A percentile compares a stretch with the other conserved stretches of the same genome.
These are phyloP conservation scores for Daldinia eschscholtzii DNA, from an alignment of 2,329 filamentous ascomycete species.

Conservation along the genomic window DNA sequence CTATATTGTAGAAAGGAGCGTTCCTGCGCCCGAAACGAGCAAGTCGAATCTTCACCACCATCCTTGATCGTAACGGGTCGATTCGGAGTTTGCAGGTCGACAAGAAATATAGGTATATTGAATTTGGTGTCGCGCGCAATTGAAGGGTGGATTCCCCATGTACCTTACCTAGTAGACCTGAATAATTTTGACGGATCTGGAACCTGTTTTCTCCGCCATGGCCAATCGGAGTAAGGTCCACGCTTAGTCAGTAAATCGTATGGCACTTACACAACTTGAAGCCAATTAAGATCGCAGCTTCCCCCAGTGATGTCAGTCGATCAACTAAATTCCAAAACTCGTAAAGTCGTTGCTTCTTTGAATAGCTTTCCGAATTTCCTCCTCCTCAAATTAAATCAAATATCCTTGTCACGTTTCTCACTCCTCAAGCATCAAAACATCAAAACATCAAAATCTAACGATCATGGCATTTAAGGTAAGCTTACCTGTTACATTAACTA, in stretches of 20 bases:
- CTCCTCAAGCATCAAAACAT: too few species aligned
- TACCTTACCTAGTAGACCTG: conserved; percentile 6
- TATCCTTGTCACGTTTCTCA: not conserved
- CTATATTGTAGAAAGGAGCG: conserved; percentile 96
- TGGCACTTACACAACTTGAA: conserved; percentile 21
- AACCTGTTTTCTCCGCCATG: conserved; percentile 55
- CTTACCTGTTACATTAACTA: not conserved
- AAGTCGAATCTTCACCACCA: conserved; percentile 95
- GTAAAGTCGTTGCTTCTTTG: not conserved
- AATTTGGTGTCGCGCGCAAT: conserved; percentile 4
- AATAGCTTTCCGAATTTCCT: not conserved
- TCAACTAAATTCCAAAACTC: conserved; percentile 21
- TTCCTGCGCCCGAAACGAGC: conserved; percentile 92
- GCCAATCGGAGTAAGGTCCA: conserved; percentile 42
- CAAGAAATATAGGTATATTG: not conserved
- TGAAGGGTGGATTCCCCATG: not conserved
- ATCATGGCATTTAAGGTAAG: conserved; percentile 49
- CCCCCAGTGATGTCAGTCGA: conserved; percentile 46
- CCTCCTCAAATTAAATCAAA: not conserved
- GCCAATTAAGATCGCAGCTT: conserved; percentile 34
- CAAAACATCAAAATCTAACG: not conserved
- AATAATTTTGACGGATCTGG: conserved; percentile 54
- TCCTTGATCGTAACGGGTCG: conserved; percentile 54
- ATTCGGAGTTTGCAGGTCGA: conserved; percentile 5
- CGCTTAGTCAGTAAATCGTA: conserved; percentile 31